Evolutionary conservation across 176 grass and related monocot species (phyloP).

Genomic region (Aegilops bicornis): DNA sequence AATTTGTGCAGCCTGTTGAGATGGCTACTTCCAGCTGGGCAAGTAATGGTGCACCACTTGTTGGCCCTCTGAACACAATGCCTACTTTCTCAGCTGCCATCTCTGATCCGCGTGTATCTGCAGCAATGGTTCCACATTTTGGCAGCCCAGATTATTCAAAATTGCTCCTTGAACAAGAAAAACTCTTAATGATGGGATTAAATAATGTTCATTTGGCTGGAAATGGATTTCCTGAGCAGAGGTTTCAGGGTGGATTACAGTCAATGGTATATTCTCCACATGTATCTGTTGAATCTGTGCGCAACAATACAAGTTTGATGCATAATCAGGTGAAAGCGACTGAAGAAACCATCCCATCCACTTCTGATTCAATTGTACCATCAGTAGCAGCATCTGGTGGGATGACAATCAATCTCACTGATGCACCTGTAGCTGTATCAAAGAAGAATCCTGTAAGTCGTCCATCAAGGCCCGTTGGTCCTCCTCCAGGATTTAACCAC

Average conservation of each 20-base stretch:
- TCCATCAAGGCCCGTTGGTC: constrained; percentile 65
- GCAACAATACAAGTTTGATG: constrained; percentile 14
- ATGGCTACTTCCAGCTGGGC: constrained; percentile 34
- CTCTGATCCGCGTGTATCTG: constrained; percentile 22
- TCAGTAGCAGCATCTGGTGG: constrained; percentile 45
- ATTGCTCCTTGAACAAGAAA: constrained; percentile 40
- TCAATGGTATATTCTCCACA: constrained; percentile 34
- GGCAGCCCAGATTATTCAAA: constrained; percentile 38
- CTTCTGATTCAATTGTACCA: constrained; percentile 47
- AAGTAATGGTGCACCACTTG: constrained; percentile 36
- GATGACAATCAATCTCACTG: constrained; percentile 32
- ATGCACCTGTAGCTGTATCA: constrained; percentile 31
- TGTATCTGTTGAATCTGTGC: constrained; percentile 36
- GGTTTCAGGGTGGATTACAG: constrained; percentile 42
- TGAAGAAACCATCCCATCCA: constrained; percentile 45
- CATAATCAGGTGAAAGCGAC: constrained; percentile 39
- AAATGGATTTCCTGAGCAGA: constrained; percentile 61
- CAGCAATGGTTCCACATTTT: constrained; percentile 35
- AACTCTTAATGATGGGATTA: constrained; percentile 18
- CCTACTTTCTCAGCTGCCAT: constrained; percentile 30
- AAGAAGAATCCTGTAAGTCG: constrained; percentile 87
- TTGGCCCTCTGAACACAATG: constrained; percentile 41
- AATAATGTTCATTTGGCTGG: constrained; percentile 53
- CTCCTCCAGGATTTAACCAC: constrained; percentile 82
- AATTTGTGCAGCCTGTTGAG: constrained; percentile 39